Conservation (phyloP, 2,329 filamentous ascomycete genomes). For the Colletotrichum tabaci region DNA sequence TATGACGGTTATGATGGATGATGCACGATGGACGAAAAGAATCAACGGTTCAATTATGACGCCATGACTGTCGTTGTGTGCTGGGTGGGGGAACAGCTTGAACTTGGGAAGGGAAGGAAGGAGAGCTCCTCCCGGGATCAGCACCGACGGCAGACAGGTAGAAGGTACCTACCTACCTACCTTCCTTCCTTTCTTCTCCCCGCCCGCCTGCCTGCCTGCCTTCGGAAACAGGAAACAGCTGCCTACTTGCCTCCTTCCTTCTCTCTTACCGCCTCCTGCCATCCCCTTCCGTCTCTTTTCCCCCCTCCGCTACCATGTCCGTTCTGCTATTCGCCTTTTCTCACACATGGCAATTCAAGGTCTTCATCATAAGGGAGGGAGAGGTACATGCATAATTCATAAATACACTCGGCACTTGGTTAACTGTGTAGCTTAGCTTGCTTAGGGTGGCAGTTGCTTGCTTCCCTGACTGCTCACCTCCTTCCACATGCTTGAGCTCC, state of each 20-base stretch:
- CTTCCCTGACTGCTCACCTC: neutral
- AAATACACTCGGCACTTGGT: too few relatives aligned
- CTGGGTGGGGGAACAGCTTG: neutral
- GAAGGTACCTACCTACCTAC: too few relatives aligned
- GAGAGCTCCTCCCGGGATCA: neutral
- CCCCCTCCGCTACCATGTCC: neutral
- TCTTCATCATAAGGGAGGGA: too few relatives aligned
- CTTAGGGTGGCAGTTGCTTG: neutral
- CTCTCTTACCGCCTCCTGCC: neutral
- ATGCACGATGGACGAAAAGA: neutral
- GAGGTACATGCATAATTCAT: too few relatives aligned
- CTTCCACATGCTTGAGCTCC: neutral
- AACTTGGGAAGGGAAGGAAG: constrained; percentile 1
- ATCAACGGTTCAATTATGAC: constrained; percentile 10
- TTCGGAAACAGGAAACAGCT: neutral
- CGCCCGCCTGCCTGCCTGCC: neutral
- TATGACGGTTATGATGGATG: too few relatives aligned
- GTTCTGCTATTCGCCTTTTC: neutral
- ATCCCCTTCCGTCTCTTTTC: neutral
- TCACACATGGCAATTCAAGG: too few relatives aligned
- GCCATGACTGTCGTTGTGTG: neutral
- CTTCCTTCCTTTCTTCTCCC: neutral
- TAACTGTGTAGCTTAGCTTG: too few relatives aligned
- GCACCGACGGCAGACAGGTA: neutral
- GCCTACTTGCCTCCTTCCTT: neutral